Evolutionary conservation across 2,329 filamentous ascomycete genomes (phyloP).

Genomic region (Beauveria sp.): DNA sequence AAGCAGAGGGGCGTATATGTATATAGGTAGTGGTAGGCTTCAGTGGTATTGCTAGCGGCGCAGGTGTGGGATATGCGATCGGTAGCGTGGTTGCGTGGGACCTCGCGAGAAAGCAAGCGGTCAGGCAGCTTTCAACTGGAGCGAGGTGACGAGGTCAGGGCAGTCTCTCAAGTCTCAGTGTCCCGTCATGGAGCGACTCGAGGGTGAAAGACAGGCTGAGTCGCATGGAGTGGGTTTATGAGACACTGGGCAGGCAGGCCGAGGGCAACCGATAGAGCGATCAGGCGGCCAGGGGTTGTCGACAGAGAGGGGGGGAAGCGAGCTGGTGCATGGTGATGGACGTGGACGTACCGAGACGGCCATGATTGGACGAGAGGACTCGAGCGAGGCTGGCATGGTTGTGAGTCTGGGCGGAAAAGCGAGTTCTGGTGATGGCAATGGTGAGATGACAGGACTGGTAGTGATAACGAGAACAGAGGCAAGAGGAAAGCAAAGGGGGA

Average conservation of each 20-base stretch:
- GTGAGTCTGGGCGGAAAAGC: not conserved
- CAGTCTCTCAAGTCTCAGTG: not conserved
- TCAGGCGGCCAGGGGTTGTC: not conserved
- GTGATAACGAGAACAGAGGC: not conserved
- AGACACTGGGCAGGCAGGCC: constrained; percentile 1
- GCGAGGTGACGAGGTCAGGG: too few relatives aligned
- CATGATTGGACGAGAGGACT: constrained; percentile 56
- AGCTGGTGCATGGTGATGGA: constrained; percentile 2
- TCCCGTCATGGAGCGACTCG: not conserved
- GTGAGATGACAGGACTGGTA: not conserved
- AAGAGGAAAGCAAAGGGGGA: not conserved
- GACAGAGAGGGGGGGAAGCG: not conserved
- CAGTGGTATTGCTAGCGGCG: not conserved
- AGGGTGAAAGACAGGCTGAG: not conserved
- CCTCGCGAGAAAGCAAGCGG: too few relatives aligned
- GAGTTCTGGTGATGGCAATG: not conserved
- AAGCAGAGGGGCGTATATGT: not conserved
- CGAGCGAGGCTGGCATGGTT: constrained; percentile 50
- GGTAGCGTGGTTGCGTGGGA: not conserved
- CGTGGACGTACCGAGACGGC: constrained; percentile 47
- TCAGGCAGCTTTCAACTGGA: too few relatives aligned
- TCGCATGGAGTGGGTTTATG: constrained; percentile 6
- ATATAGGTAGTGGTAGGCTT: not conserved
- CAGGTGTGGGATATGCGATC: not conserved
- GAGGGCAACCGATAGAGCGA: not conserved